Conservation (phyloP, 2,329 filamentous ascomycete genomes). For the Fusarium keratoplasticum region DNA sequence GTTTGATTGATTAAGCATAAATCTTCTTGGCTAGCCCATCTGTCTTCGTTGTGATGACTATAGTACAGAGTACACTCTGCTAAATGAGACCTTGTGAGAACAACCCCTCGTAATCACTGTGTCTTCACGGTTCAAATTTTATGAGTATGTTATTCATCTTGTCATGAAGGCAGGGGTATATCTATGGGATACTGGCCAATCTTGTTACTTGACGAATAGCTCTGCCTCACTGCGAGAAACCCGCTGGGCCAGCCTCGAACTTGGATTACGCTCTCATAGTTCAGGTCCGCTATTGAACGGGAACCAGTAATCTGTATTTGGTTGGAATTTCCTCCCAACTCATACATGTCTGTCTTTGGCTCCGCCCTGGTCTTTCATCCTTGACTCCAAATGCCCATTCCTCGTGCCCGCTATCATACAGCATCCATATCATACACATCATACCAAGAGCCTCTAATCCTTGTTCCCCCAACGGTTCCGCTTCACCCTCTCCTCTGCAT, state of each 20-base stretch:
- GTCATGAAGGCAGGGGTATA: background rate
- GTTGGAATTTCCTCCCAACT: too few species aligned
- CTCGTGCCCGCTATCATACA: constrained; percentile 22
- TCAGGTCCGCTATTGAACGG: background rate
- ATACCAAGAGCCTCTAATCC: constrained; percentile 16
- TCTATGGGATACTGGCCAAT: background rate
- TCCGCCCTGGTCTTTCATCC: background rate
- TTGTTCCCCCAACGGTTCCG: constrained; percentile 63
- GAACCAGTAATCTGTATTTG: background rate
- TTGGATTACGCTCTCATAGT: background rate
- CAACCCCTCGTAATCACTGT: too few species aligned
- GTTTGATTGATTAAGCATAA: too few species aligned
- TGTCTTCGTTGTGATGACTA: too few species aligned
- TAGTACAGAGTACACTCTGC: too few species aligned
- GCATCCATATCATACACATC: constrained; percentile 21
- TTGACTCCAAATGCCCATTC: background rate
- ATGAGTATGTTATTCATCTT: too few species aligned
- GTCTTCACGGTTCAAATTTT: too few species aligned
- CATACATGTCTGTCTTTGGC: background rate
- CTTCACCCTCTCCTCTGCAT: constrained; percentile 60
- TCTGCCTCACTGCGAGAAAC: background rate
- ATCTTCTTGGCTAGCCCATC: too few species aligned
- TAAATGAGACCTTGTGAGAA: too few species aligned
- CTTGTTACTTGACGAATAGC: background rate
- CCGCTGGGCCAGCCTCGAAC: background rate